Percentiles rank a stretch among this genome's conserved stretches.
Conservation (phyloP, 805 yeast species). For the Hanseniaspora meyeri region DNA sequence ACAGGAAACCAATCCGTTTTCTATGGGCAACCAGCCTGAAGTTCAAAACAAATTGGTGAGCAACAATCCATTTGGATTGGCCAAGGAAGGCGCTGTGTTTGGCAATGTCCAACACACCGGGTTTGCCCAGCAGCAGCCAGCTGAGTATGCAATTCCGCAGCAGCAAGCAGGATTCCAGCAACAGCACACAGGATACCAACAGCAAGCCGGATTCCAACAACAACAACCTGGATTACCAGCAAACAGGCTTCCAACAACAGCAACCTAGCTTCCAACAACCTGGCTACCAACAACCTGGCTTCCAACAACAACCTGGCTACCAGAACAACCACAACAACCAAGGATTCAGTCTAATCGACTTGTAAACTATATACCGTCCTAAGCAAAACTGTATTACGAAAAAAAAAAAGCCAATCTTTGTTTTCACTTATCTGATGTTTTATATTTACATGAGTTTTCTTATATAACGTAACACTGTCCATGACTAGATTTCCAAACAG, state of each 20-base stretch:
- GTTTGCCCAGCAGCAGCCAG: neutral
- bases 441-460: no score
- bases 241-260: conserved; percentile 13
- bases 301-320: conserved; percentile 15
- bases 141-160: neutral
- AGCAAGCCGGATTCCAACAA: neutral
- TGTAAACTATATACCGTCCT: neutral
- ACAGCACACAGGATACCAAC: neutral
- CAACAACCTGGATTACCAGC: conserved; percentile 6
- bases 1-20: conserved; percentile 17
- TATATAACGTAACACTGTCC: no score
- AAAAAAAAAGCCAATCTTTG: no score
- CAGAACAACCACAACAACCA: conserved; percentile 13
- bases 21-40: conserved; percentile 10
- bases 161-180: neutral
- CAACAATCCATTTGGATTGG: conserved; percentile 12
- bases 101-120: neutral
- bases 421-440: no score
- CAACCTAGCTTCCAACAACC: conserved; percentile 12
- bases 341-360: conserved; percentile 12
- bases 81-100: neutral
- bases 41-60: neutral
- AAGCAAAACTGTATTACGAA: no score
- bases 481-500: no score
- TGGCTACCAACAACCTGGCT: neutral